Percentiles rank a stretch among this genome's conserved stretches.
Evolutionary conservation across 495 filamentous ascomycete genomes (phyloP).

Genomic region (Sordaria brevicollis): DNA sequence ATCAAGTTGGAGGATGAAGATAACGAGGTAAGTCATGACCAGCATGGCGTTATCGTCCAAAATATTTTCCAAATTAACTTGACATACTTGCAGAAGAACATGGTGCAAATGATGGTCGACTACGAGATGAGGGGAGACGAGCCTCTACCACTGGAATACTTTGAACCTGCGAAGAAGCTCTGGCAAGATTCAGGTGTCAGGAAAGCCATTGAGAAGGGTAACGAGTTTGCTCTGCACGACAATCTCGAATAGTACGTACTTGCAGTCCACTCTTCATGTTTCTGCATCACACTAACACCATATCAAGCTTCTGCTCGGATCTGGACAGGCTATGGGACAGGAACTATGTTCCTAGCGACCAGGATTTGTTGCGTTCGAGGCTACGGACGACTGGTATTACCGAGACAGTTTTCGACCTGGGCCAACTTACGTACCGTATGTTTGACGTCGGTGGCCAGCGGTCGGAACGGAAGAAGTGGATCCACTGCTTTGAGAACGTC

Average conservation of each 20-base stretch:
- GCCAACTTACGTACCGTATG: constrained; percentile 94
- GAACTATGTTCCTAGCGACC: constrained; percentile 88
- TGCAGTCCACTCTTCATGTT: neutral
- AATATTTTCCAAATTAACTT: neutral
- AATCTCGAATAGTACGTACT: constrained; percentile 79
- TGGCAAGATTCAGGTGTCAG: constrained; percentile 82
- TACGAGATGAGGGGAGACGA: constrained; percentile 71
- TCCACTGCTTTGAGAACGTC: constrained; percentile 98
- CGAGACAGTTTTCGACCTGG: constrained; percentile 91
- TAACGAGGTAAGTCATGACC: constrained; percentile 54
- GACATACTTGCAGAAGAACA: constrained; percentile 34
- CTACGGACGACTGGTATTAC: constrained; percentile 94
- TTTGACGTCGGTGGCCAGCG: constrained; percentile 97
- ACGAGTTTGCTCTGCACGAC: constrained; percentile 94
- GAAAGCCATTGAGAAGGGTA: constrained; percentile 75
- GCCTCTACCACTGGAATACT: constrained; percentile 56
- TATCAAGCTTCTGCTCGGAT: constrained; percentile 73
- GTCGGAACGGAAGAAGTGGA: constrained; percentile 99
- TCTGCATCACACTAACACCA: neutral
- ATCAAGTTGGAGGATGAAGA: constrained; percentile 66
- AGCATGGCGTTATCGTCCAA: neutral
- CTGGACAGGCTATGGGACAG: constrained; percentile 81
- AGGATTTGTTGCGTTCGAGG: constrained; percentile 88
- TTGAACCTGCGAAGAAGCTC: constrained; percentile 69
- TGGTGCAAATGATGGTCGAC: constrained; percentile 45